Evolutionary conservation across 306 rosid species (phyloP), one percentile per base, ranked within the genome.

Genomic region (Prunus campanulata): DNA sequence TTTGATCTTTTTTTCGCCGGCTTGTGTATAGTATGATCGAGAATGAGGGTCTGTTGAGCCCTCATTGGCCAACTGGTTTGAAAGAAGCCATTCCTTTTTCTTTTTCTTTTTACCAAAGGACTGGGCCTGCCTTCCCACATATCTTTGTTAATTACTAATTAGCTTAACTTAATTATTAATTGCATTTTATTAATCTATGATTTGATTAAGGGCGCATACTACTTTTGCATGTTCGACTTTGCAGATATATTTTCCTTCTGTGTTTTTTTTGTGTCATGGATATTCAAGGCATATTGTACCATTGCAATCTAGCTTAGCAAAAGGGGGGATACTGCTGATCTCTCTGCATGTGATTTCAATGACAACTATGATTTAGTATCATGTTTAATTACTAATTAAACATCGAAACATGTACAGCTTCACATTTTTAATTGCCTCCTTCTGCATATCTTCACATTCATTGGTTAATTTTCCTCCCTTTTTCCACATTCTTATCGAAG

Each of bases 1-100:
- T 88, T 80, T 52, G 84, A 79, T 86, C 90, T 84, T 67, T 76
- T 74, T 75, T 70, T 74, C 65, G 85, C 84, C 80, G 68, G 50
- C 79, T 75, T 74, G 70, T 68, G 76, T 74, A 75, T 61, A 70
- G 75, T 35, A 56, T 55, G 16, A 22, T 72, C 52, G 6, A n/a
- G 48, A 70, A 7, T 11, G 77, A 72, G 80, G 35, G 25, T 50
- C 74, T 88, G 88, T 83, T 55, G 55, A 54, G 66, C 75, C 60
- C 39, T 81, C 49, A 79, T 81, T 87, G 87, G 22, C 76, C 75
- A 59, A 72, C 85, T 77, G 30, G 18, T 82, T 68, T 61, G 65
- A 67, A 77, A 67, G 59, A 78, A 70, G 75, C 77, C 61, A 68
- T 68, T 83, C 72, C 56, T 20, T 50, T 48, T 27, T 46, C 68